Evolutionary conservation across 768 basidiomycete species (phyloP), one percentile per base, ranked within the genome.

Genomic region (Leucocoprinus sp.): DNA sequence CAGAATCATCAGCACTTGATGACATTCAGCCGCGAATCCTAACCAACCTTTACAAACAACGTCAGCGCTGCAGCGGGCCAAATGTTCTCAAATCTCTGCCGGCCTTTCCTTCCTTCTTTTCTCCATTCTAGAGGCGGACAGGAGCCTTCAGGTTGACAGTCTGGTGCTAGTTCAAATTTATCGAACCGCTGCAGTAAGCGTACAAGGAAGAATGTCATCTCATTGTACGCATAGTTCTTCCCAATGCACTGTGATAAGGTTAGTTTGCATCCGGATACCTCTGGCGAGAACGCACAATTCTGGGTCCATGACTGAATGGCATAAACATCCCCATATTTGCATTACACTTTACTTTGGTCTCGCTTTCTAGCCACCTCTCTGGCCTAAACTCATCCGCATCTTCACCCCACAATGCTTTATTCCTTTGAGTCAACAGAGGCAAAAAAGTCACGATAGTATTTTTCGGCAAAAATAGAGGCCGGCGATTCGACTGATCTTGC

Each of bases 371-470:
- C 88, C 88, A 92, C 31, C 88, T 71, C 24, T 85, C 80, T 5
- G 85, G 85, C 45, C 84, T 75, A 57, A 89, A 92, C n/a, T 70
- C 71, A 54, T 85, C 74, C 0, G 86, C 85, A 50, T 89, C 83
- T 0, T 66, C 54, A 2, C 88, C 88, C 88, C 87, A 91, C 0
- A 86, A 62, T 14, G 66, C 70, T 35, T 69, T 66, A 52, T 80
- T 81, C 0, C 84, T 74, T 43, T 90, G 88, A 43, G 75, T 76
- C 31, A 86, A 63, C 24, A 85, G 61, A 0, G 79, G 73, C 18
- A 77, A 62, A 57, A 75, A 81, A 43, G 81, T 73, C 39, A 87
- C 71, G 0, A 66, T 67, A 1, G 79, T 79, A 17, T 61, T 57
- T 35, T 65, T 67, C 1, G 82, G 82, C 69, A 85, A 73, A 57